Conservation (phyloP, 2,329 filamentous ascomycete genomes). For the Rhinocladiella similis region DNA sequence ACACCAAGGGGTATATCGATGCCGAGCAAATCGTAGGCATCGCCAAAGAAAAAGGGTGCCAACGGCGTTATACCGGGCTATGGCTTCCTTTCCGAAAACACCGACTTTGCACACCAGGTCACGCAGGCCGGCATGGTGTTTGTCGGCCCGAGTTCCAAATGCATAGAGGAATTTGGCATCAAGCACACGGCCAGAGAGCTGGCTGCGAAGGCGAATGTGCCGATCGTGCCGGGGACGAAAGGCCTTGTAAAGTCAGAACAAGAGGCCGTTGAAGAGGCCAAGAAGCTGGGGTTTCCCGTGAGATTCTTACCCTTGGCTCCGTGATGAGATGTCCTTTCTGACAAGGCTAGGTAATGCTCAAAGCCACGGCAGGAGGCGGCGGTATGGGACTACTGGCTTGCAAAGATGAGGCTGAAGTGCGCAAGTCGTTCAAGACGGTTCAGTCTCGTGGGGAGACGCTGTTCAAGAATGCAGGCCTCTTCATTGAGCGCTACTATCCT, state of each 20-base stretch:
- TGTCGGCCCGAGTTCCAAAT: constrained; percentile 57
- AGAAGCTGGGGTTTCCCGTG: constrained; percentile 52
- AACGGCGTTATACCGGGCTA: constrained; percentile 68
- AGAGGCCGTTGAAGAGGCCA: constrained; percentile 47
- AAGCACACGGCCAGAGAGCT: constrained; percentile 60
- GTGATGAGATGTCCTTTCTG: not conserved
- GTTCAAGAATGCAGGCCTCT: constrained; percentile 81
- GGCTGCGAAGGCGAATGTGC: constrained; percentile 53
- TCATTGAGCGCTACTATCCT: constrained; percentile 81
- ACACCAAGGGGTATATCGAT: constrained; percentile 48
- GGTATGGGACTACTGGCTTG: constrained; percentile 85
- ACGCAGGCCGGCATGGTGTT: constrained; percentile 57
- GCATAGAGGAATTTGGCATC: constrained; percentile 58
- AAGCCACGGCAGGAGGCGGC: constrained; percentile 78
- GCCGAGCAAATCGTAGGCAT: constrained; percentile 47
- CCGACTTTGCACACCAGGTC: constrained; percentile 58
- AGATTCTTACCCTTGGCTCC: not conserved
- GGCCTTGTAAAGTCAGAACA: constrained; percentile 50
- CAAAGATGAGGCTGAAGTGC: constrained; percentile 66
- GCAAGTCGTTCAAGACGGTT: constrained; percentile 68
- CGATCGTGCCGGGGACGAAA: constrained; percentile 56
- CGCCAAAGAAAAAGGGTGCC: constrained; percentile 48
- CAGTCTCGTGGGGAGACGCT: constrained; percentile 73
- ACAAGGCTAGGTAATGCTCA: constrained; percentile 60
- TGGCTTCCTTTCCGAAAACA: constrained; percentile 66